Conservation (phyloP, 2,329 filamentous ascomycete genomes). For the Fusarium tupiense region DNA sequence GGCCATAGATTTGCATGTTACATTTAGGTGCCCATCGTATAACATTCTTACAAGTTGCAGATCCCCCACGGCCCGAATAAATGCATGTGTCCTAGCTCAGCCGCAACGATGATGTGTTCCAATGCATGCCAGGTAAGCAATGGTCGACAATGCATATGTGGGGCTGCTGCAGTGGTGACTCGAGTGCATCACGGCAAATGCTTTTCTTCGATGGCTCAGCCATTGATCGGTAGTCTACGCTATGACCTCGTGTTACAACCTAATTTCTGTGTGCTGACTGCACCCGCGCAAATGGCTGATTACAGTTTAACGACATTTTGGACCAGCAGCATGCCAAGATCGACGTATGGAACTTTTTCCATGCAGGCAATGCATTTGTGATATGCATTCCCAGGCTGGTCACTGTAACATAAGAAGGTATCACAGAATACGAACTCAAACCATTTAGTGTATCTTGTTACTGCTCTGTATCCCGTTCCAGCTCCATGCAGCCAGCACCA, state of each 20-base stretch:
- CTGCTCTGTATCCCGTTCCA: neutral
- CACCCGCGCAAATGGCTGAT: neutral
- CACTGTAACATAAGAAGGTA: accelerated
- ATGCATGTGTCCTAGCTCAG: neutral
- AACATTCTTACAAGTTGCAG: neutral
- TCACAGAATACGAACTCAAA: neutral
- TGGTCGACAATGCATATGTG: neutral
- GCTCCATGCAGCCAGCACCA: neutral
- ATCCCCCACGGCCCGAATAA: neutral
- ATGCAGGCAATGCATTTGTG: neutral
- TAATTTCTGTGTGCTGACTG: accelerated
- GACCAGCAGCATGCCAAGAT: neutral
- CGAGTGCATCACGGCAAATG: neutral
- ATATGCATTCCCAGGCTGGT: neutral
- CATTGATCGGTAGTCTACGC: neutral
- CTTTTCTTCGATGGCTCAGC: neutral
- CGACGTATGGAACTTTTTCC: neutral
- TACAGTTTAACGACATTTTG: neutral
- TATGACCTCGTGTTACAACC: neutral
- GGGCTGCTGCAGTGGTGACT: no score
- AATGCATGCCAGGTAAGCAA: accelerated
- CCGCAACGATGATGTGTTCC: neutral
- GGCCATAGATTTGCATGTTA: neutral
- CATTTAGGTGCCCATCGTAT: neutral
- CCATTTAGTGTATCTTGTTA: neutral